Evolutionary conservation across 306 rosid species (phyloP), one percentile per base, ranked within the genome.

Genomic region (Inga laurina): DNA sequence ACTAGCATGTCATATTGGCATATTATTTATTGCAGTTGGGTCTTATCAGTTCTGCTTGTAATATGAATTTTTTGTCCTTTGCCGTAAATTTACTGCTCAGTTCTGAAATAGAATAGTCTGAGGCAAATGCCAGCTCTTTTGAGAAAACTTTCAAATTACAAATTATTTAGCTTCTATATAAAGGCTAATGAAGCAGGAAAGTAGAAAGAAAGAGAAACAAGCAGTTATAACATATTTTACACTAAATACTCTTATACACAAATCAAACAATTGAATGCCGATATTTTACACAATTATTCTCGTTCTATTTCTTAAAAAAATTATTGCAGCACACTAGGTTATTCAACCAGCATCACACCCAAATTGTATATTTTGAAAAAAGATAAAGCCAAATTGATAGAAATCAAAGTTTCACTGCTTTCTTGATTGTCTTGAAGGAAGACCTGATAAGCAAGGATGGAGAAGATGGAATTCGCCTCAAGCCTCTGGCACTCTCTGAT

Each of bases 391-490:
- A 67, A 54, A 4, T 65, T 16, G 56, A 8, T 21, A 14, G 11
- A 65, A 27, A 66, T 89, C 89, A 93, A 75, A 87, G 72, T 77
- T 90, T 90, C 52, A 88, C 90, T 72, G 89, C 93, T 87, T 85
- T 91, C 90, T 90, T 93, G 78, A 93, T 87, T 80, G 93, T 83
- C 89, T 88, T 93, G 52, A 90, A 80, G 77, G 97, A 88, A 71
- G 96, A 90, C 86, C 79, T 88, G 68, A 92, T 74, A 80, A 94
- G 88, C 86, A 94, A 84, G 35, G 97, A 88, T n/a, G 98, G 99
- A 79, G 99, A 91, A 59, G 98, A 94, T 67, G 99, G 98, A 72
- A 91, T 87, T 86, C 98, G 66, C 85, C 91, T 91, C 74, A 97
- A 87, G 70, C 75, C 61, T 84, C 88, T 90, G 30, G 90, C 90